Percentiles rank a stretch among this genome's conserved stretches.
Evolutionary conservation across 148 eudicot species (phyloP).

Genomic region (Selenicereus undatus): DNA sequence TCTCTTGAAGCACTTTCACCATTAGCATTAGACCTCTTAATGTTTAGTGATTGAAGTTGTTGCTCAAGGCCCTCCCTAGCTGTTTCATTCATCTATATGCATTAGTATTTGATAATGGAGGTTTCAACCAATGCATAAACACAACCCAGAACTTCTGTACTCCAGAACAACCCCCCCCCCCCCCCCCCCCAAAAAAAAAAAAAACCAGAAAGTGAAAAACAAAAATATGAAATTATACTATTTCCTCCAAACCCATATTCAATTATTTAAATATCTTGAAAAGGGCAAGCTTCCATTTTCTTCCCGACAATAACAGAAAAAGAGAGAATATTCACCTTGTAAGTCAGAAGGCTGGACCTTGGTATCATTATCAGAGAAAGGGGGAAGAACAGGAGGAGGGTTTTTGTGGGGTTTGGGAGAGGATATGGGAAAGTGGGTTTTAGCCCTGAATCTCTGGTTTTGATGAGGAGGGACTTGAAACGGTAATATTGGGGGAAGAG

Average conservation of each 20-base stretch:
- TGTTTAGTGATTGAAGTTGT: constrained; percentile 28
- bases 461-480: constrained; percentile 37
- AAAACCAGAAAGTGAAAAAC: background rate
- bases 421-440: constrained; percentile 47
- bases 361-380: constrained; percentile 33
- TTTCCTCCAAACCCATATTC: constrained; percentile 18
- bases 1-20: constrained; percentile 18
- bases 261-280: constrained; percentile 14
- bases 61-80: constrained; percentile 30
- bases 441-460: constrained; percentile 42
- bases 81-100: constrained; percentile 26
- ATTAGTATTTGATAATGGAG: background rate
- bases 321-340: constrained; percentile 36
- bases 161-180: background rate
- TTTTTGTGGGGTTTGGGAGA: constrained; percentile 29
- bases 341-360: constrained; percentile 30
- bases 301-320: background rate
- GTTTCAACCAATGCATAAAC: background rate
- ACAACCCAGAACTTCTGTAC: background rate
- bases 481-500: constrained; percentile 63
- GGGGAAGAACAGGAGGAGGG: constrained; percentile 32
- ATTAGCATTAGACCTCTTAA: constrained; percentile 28
- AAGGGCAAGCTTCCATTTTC: constrained; percentile 9
- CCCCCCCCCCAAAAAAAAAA: constrained; percentile 3
- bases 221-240: constrained; percentile 19